Evolutionary conservation across 345 rosid genomes (phyloP).

Genomic region (Odontarrhena argentea): DNA sequence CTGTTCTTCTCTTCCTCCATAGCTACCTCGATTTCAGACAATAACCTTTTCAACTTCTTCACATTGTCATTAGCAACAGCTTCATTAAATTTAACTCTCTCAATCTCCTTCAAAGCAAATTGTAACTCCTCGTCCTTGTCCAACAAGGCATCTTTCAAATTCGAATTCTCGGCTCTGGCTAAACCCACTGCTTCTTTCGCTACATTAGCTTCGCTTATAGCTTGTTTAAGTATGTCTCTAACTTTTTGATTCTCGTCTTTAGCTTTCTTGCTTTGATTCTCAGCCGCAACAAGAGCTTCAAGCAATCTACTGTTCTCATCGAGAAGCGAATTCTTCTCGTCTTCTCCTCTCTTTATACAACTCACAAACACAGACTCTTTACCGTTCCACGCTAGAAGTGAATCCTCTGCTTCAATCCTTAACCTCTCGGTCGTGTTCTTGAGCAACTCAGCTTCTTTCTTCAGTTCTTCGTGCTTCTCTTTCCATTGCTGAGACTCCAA

Average conservation of each 20-base stretch:
- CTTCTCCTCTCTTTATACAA: conserved; percentile 69
- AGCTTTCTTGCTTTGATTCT: conserved; percentile 44
- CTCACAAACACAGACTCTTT: conserved; percentile 75
- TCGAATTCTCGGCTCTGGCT: conserved; percentile 71
- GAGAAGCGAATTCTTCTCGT: conserved; percentile 56
- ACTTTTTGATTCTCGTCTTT: conserved; percentile 70
- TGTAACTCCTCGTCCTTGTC: conserved; percentile 68
- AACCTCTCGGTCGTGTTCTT: conserved; percentile 67
- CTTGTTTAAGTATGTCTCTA: conserved; percentile 83
- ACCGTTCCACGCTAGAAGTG: conserved; percentile 72
- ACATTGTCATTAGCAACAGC: conserved; percentile 57
- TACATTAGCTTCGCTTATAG: conserved; percentile 78
- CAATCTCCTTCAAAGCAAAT: conserved; percentile 60
- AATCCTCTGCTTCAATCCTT: conserved; percentile 77
- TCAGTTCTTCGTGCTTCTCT: conserved; percentile 49
- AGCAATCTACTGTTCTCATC: conserved; percentile 55
- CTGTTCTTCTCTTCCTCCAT: conserved; percentile 39
- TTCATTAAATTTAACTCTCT: conserved; percentile 64
- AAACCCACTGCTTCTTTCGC: conserved; percentile 86
- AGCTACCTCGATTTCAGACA: conserved; percentile 44
- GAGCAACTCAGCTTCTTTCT: conserved; percentile 53
- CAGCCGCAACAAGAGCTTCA: conserved; percentile 51
- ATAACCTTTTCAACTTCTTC: conserved; percentile 56
- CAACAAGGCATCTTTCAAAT: conserved; percentile 59
- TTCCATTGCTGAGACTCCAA: conserved; percentile 44